Evolutionary conservation across 1,284 basidiomycete species (phyloP).

Genomic region (Cronartium quercuum): DNA sequence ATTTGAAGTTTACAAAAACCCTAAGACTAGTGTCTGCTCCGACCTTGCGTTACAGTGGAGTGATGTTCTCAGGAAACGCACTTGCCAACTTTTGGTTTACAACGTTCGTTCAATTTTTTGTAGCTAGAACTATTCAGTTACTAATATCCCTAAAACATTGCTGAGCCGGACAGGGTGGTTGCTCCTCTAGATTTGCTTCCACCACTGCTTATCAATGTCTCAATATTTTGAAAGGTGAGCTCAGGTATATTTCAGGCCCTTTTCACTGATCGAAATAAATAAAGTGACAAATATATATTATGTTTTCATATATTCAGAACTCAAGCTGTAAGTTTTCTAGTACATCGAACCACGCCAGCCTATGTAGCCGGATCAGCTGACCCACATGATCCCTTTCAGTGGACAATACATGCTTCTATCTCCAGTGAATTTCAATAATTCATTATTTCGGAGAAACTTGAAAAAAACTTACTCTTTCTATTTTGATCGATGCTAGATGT

Average conservation of each 20-base stretch:
- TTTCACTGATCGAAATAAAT: background rate
- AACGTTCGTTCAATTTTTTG: background rate
- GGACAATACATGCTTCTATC: background rate
- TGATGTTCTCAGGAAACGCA: background rate
- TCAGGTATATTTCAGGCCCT: background rate
- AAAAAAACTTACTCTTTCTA: background rate
- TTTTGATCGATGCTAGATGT: background rate
- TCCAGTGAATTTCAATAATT: background rate
- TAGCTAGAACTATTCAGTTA: too few species aligned
- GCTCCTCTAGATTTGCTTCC: background rate
- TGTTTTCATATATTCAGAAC: background rate
- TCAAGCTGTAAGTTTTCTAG: background rate
- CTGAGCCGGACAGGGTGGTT: too few species aligned
- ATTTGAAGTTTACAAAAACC: too few species aligned
- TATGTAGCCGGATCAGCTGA: background rate
- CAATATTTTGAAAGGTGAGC: background rate
- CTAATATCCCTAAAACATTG: too few species aligned
- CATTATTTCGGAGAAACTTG: background rate
- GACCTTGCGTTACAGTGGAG: background rate
- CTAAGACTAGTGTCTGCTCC: too few species aligned
- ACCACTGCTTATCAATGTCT: conserved; percentile 1
- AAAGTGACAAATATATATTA: background rate
- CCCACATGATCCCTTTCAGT: background rate
- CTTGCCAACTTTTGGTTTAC: background rate
- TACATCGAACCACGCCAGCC: background rate